Evolutionary conservation across 495 filamentous ascomycete genomes (phyloP), one percentile per base, ranked within the genome.

Genomic region (Baudoinia panamericana): DNA sequence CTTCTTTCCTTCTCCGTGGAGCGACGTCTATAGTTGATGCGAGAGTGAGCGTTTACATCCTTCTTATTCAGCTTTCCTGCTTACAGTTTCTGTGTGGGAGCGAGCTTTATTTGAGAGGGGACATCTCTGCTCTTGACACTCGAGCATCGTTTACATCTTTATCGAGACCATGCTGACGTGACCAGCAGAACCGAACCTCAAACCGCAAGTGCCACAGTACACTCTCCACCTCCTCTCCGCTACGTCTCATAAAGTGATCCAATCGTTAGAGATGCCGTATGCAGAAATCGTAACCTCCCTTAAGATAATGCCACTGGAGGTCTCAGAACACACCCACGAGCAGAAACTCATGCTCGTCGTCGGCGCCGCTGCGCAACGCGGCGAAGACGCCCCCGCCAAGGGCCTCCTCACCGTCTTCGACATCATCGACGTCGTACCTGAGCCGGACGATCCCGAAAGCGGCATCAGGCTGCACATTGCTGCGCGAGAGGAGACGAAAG

Each of bases 361-460:
- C 3, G 92, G 88, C 7, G 93, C 92, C 0, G 59, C 84, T 18
- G 69, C 86, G 29, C 68, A 76, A 33, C 78, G 76, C 41, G 90
- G 92, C 32, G 88, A 96, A 59, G 90, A 99, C 54, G 73, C 86
- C 22, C 76, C 86, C 2, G 74, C 82, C 0, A 72, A 76, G 24
- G 92, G 90, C n/a, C 71, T 73, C 36, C 70, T 99, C 43, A 87
- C 90, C 56, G 81, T 99, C 37, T 93, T 87, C 56, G 85, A 93
- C 42, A 68, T 96, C 32, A 85, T 93, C 23, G 44, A 47, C 12
- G 90, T 95, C 31, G 87, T 93, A 0, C 88, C 90, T 0, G 77
- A 95, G 35, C 88, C 87, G 0, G 84, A 75, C 5, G 69, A 70
- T 2, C 84, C 86, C 2, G 87, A 93, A 54, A 93, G 82, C 3